A percentile compares a stretch with the other conserved stretches of the same genome.
Evolutionary conservation across 148 eudicot genomes (phyloP).

Genomic region (Chenopodium album): DNA sequence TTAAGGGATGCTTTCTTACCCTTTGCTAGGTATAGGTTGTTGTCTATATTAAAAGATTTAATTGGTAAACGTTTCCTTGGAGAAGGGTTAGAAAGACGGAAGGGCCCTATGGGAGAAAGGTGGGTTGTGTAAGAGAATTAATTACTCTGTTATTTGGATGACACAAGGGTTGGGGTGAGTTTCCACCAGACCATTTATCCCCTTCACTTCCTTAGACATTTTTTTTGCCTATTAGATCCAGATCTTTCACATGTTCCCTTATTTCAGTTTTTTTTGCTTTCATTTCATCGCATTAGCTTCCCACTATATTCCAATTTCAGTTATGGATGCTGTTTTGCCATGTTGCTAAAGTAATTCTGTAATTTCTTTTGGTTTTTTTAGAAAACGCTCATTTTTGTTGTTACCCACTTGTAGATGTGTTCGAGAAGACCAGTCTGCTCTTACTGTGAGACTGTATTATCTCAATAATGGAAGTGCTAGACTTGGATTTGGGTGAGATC

Average conservation of each 20-base stretch:
- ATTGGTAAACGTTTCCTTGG: no score
- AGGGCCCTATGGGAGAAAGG: no score
- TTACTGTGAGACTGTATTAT: slow-evolving; percentile 75
- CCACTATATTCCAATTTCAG: neutral
- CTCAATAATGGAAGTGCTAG: slow-evolving; percentile 95
- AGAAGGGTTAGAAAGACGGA: no score
- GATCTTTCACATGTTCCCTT: neutral
- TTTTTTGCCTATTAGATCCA: neutral
- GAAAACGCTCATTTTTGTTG: neutral
- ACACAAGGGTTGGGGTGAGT: no score
- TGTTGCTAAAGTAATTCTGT: neutral
- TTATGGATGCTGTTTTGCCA: neutral
- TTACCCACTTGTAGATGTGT: slow-evolving; percentile 64
- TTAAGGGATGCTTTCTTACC: neutral
- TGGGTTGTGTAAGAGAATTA: no score
- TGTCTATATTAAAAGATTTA: no score
- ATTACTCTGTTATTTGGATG: no score
- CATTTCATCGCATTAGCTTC: neutral
- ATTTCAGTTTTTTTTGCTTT: neutral
- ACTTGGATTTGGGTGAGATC: slow-evolving; percentile 89
- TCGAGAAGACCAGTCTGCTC: slow-evolving; percentile 82
- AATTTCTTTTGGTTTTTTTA: neutral
- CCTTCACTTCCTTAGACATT: no score
- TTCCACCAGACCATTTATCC: no score
- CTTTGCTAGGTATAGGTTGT: neutral